Conservation (phyloP, 768 basidiomycete species). For the Lactarius hengduanensis region DNA sequence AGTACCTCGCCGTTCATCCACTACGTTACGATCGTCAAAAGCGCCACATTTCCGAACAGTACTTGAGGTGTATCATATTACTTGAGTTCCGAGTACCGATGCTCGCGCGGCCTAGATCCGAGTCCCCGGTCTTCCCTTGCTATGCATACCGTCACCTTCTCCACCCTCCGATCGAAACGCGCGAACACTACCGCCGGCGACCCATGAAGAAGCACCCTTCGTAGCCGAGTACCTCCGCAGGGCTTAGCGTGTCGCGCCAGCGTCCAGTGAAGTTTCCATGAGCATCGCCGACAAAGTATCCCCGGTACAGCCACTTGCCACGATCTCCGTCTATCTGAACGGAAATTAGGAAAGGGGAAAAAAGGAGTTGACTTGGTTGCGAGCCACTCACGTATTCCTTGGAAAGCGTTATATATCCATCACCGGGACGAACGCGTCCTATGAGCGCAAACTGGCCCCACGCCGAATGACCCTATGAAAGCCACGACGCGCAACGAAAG, state of each 20-base stretch:
- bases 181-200: conserved; percentile 47
- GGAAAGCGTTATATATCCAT: conserved; percentile 77
- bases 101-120: conserved; percentile 6
- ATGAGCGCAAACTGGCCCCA: conserved; percentile 86
- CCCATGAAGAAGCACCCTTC: conserved; percentile 85
- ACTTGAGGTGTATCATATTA: conserved; percentile 1
- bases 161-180: conserved; percentile 10
- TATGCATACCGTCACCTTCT: conserved; percentile 6
- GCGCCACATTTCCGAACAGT: conserved; percentile 13
- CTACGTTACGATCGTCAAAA: conserved; percentile 2
- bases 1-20: not conserved
- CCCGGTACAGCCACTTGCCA: conserved; percentile 84
- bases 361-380: conserved; percentile 25
- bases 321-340: conserved; percentile 64
- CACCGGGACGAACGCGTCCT: conserved; percentile 76
- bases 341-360: conserved; percentile 16
- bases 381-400: conserved; percentile 73
- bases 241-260: conserved; percentile 83
- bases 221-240: conserved; percentile 62
- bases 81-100: not conserved
- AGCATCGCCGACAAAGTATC: conserved; percentile 69
- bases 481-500: not conserved
- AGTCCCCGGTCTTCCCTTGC: not conserved
- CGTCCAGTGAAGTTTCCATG: conserved; percentile 76
- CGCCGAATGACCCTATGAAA: conserved; percentile 74